Conservation (phyloP, 2,329 filamentous ascomycete species). For the Rhinocladiella mackenziei region DNA sequence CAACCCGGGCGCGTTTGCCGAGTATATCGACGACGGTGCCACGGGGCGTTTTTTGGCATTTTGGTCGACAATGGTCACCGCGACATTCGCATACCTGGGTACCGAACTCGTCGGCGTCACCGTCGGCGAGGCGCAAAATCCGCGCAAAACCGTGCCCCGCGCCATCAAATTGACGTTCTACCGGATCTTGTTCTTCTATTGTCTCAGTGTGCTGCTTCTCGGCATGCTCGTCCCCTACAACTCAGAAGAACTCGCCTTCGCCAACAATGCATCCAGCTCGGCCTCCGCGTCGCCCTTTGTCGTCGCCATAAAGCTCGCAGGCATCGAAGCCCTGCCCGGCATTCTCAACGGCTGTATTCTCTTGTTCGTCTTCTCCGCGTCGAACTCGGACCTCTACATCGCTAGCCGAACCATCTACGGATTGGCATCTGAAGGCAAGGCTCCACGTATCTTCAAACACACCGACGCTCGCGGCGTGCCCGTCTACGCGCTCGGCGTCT, state of each 20-base stretch:
- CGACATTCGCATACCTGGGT: slow-evolving; percentile 74
- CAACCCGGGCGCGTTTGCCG: slow-evolving; percentile 56
- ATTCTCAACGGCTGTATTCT: slow-evolving; percentile 56
- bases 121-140: slow-evolving; percentile 75
- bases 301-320: slow-evolving; percentile 57
- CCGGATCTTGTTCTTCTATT: slow-evolving; percentile 78
- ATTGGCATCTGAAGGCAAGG: slow-evolving; percentile 66
- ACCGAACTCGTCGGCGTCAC: slow-evolving; percentile 75
- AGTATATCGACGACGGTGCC: slow-evolving; percentile 55
- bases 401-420: slow-evolving; percentile 60
- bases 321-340: slow-evolving; percentile 52
- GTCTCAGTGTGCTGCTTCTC: slow-evolving; percentile 67
- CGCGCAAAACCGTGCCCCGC: slow-evolving; percentile 68
- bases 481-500: slow-evolving; percentile 59
- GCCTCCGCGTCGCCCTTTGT: slow-evolving; percentile 61
- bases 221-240: slow-evolving; percentile 75
- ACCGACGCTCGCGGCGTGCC: slow-evolving; percentile 71
- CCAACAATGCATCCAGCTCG: slow-evolving; percentile 40
- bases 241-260: slow-evolving; percentile 58
- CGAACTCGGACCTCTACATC: slow-evolving; percentile 55
- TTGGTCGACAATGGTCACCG: slow-evolving; percentile 67
- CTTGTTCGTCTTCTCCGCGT: slow-evolving; percentile 55
- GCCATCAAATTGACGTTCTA: slow-evolving; percentile 78
- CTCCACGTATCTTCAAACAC: slow-evolving; percentile 65
- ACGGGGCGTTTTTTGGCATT: slow-evolving; percentile 59